Evolutionary conservation across 805 yeast genomes (phyloP), one percentile per base, ranked within the genome.

Genomic region (Teunomyces funiuensis): DNA sequence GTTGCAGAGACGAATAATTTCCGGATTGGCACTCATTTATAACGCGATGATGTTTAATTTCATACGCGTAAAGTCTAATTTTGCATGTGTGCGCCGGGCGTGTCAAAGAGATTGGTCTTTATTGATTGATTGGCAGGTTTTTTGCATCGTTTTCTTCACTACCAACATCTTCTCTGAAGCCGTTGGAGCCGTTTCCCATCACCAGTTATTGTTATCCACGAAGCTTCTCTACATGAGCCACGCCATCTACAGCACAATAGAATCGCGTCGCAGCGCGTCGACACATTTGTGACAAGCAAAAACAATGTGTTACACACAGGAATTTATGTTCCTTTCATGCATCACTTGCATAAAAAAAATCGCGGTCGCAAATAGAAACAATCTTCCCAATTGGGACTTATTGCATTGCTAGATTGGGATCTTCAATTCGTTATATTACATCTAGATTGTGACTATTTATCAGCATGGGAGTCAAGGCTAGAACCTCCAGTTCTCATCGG

Each of bases 401-500:
- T n/a, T n/a, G 3, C 9, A 3, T 22, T 22, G 9, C 25, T 7
- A 9, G 25, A 22, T 22, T 7, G 25, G 25, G 25, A 22, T 22
- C 25, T 22, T 22, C 11, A 22, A 22, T 18, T 19, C 14, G 23
- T 19, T 31, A 31, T 31, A 31, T 19, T 31, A 31, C 34, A 2
- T 27, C 25, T 22, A 22, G 6, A 18, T 11, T 18, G 11, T 31
- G 3, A 17, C 13, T 13, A 17, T 17, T 3, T 30, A 31, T 15
- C 19, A 15, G 19, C 23, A n/a, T n/a, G n/a, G n/a, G n/a, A 16
- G 8, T 25, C 25, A 10, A 19, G 27, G 3, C 27, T 64, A 90
- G 58, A 90, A 90, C 51, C 79, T 74, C 98, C 98, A 90, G 54
- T 87, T 67, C 50, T 79, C 88, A 59, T 85, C 97, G 3, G 82